A percentile compares a stretch with the other conserved stretches of the same genome.
These are phyloP conservation scores for Daldinia caldariorum DNA, from an alignment of 495 filamentous ascomycete genomes.

Conservation along the genomic window DNA sequence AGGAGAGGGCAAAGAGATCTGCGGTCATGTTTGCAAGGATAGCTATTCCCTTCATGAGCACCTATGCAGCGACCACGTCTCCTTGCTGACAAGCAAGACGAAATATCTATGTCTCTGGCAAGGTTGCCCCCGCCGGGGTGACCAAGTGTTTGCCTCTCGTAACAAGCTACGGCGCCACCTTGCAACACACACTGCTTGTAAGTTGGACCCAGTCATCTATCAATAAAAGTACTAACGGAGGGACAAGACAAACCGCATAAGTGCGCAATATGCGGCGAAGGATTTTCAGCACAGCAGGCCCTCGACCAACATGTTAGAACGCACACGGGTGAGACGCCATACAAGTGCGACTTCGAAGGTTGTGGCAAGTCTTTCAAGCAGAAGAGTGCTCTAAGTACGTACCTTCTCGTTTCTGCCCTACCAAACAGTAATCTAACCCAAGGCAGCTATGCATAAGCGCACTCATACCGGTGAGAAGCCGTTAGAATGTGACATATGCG, in stretches of 20 bases:
- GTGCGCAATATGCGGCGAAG: conserved; percentile 63
- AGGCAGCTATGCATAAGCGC: conserved; percentile 65
- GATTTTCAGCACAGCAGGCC: conserved; percentile 68
- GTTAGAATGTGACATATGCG: conserved; percentile 58
- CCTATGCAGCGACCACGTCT: conserved; percentile 53
- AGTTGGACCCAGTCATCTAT: conserved; percentile 41
- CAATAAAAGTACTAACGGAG: conserved; percentile 20
- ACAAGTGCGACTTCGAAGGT: conserved; percentile 58
- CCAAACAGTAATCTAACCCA: conserved; percentile 28
- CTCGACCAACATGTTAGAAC: conserved; percentile 69
- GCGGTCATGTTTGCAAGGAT: conserved; percentile 38
- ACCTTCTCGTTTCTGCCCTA: not conserved
- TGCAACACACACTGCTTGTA: conserved; percentile 70
- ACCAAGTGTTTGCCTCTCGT: conserved; percentile 55
- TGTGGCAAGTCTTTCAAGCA: conserved; percentile 67
- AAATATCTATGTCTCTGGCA: conserved; percentile 60
- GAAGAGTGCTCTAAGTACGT: conserved; percentile 64
- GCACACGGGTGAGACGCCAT: conserved; percentile 70
- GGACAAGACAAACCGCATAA: conserved; percentile 64
- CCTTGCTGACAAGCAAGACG: conserved; percentile 51
- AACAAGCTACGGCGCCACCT: conserved; percentile 72
- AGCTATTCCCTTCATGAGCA: conserved; percentile 52
- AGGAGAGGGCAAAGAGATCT: conserved; percentile 29
- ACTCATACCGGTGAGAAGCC: conserved; percentile 65
- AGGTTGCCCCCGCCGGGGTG: conserved; percentile 53